Percentiles rank a stretch among this genome's conserved stretches.
Conservation (phyloP, 441 rosid genomes). For the Cnidoscolus chayamansa region DNA sequence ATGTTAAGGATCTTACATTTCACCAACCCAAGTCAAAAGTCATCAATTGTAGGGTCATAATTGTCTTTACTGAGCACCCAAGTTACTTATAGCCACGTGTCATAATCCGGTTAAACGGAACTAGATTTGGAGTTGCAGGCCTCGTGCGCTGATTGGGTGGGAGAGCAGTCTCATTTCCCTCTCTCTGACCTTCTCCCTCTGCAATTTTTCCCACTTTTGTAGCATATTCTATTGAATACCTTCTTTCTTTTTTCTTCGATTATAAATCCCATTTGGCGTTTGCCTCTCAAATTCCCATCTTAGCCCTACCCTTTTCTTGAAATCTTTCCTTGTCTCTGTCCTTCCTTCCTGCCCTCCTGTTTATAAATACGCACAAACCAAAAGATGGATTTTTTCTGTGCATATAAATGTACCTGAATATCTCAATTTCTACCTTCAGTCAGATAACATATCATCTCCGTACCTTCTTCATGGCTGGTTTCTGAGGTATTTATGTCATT, state of each 20-base stretch:
- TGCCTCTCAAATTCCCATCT: constrained; percentile 10
- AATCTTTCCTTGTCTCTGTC: background rate
- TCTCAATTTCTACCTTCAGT: constrained; percentile 16
- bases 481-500: constrained; percentile 28
- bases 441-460: constrained; percentile 23
- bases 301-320: constrained; percentile 21
- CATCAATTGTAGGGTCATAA: constrained; percentile 19
- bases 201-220: background rate
- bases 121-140: constrained; percentile 24
- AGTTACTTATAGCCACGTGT: constrained; percentile 4
- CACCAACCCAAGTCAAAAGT: background rate
- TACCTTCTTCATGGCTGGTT: constrained; percentile 26
- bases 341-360: background rate
- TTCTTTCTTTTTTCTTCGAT: background rate
- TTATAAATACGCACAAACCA: constrained; percentile 18
- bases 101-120: background rate
- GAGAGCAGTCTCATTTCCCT: constrained; percentile 14
- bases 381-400: constrained; percentile 18
- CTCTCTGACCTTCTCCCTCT: constrained; percentile 20
- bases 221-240: background rate
- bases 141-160: background rate
- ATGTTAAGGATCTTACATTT: constrained; percentile 16
- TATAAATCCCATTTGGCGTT: background rate
- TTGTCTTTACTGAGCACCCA: constrained; percentile 8
- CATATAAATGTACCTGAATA: background rate